Percentiles rank a stretch among this genome's conserved stretches.
These are phyloP conservation scores for Melanopsichium pennsylvanicum DNA, from an alignment of 1,284 basidiomycete species.

Conservation along the genomic window DNA sequence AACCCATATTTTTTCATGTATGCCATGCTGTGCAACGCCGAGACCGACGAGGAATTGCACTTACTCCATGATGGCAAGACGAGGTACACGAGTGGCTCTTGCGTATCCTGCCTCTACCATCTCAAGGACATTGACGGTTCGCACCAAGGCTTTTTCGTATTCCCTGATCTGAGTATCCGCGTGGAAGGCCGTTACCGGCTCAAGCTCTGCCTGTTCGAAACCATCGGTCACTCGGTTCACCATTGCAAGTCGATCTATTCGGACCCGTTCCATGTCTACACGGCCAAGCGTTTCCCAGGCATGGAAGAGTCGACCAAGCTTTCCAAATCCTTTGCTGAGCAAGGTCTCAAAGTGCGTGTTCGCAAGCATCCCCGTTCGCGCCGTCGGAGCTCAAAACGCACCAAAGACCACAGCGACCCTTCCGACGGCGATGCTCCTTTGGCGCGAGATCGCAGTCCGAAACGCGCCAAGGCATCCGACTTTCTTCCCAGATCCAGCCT, in stretches of 20 bases:
- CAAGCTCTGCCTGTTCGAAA: conserved; percentile 84
- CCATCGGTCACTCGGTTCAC: conserved; percentile 72
- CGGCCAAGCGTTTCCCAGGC: conserved; percentile 60
- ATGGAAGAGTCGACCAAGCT: conserved; percentile 62
- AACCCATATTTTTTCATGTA: conserved; percentile 64
- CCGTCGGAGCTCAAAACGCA: conserved; percentile 33
- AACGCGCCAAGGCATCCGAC: conserved; percentile 30
- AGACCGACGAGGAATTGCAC: conserved; percentile 82
- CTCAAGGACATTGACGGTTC: conserved; percentile 86
- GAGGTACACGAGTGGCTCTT: conserved; percentile 83
- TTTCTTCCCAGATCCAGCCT: conserved; percentile 15
- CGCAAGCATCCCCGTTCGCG: conserved; percentile 57
- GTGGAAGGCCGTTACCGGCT: conserved; percentile 87
- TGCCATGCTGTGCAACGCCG: conserved; percentile 60
- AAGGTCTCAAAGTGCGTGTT: conserved; percentile 62
- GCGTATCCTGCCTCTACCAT: conserved; percentile 92
- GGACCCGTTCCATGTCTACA: conserved; percentile 58
- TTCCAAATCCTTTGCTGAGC: conserved; percentile 59
- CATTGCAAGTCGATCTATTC: conserved; percentile 63
- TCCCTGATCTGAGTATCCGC: conserved; percentile 68
- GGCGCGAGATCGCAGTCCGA: conserved; percentile 23
- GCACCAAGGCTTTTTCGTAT: conserved; percentile 72
- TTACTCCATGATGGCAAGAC: conserved; percentile 92
- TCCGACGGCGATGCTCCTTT: conserved; percentile 22
- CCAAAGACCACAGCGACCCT: conserved; percentile 42